These are phyloP conservation scores for Ceriops zippeliana DNA, from an alignment of 345 rosid species.

Conservation along the genomic window DNA sequence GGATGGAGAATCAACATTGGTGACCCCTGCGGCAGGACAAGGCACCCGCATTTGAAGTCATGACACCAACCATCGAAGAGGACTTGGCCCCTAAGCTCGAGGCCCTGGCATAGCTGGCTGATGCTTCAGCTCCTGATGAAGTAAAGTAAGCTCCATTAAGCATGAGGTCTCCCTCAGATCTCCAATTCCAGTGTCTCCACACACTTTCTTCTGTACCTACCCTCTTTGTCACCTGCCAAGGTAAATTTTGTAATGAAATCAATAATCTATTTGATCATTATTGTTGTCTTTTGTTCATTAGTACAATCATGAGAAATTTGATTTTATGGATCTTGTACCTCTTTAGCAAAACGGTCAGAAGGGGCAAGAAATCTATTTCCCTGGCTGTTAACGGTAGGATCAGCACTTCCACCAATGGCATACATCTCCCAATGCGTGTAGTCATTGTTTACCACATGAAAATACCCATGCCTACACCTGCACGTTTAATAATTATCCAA, in stretches of 20 bases:
- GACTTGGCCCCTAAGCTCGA: slow-evolving; percentile 31
- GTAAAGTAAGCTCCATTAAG: slow-evolving; percentile 27
- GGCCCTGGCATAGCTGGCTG: slow-evolving; percentile 29
- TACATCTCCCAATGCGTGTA: slow-evolving; percentile 31
- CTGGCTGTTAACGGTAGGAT: slow-evolving; percentile 28
- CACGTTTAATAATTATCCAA: not conserved
- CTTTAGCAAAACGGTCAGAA: slow-evolving; percentile 20
- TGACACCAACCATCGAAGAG: slow-evolving; percentile 24
- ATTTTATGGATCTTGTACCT: slow-evolving; percentile 1
- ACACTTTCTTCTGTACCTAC: not conserved
- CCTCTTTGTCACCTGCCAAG: slow-evolving; percentile 25
- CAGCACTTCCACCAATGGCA: slow-evolving; percentile 28
- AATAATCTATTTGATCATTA: not conserved
- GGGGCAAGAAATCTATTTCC: slow-evolving; percentile 29
- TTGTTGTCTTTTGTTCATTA: too few relatives aligned
- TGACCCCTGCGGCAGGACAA: slow-evolving; percentile 39
- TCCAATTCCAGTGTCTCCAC: slow-evolving; percentile 27
- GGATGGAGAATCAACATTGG: slow-evolving; percentile 39
- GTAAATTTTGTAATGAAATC: too few relatives aligned
- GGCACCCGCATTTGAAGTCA: slow-evolving; percentile 21
- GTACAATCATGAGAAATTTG: not conserved
- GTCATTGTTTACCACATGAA: slow-evolving; percentile 29
- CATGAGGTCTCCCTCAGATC: slow-evolving; percentile 27
- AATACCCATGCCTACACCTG: slow-evolving; percentile 30
- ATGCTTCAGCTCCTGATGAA: slow-evolving; percentile 27